Conservation (phyloP, 2,329 filamentous ascomycete genomes). For the Colletotrichum tabaci region DNA sequence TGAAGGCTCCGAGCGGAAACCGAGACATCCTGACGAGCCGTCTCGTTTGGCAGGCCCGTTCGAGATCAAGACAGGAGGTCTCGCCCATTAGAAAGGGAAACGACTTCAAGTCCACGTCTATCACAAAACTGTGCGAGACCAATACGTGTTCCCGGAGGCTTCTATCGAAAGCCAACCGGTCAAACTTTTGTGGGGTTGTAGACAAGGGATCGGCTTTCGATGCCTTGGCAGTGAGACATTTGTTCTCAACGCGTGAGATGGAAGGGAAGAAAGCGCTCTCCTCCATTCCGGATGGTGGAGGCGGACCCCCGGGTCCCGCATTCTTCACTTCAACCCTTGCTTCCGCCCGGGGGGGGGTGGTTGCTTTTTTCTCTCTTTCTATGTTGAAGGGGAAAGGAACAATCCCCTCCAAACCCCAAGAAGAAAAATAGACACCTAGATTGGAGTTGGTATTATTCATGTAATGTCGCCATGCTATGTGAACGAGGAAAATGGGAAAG, state of each 20-base stretch:
- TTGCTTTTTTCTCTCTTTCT: no score
- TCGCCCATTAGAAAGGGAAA: not conserved
- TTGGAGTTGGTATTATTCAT: conserved; percentile 31
- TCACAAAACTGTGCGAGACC: conserved; percentile 12
- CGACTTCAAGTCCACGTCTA: not conserved
- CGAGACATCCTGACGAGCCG: conserved; percentile 25
- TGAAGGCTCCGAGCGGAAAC: not conserved
- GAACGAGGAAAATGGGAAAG: not conserved
- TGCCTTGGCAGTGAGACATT: conserved; percentile 10
- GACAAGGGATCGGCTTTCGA: conserved; percentile 9
- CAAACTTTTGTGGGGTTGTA: not conserved
- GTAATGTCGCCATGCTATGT: not conserved
- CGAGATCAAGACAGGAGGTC: conserved; percentile 14
- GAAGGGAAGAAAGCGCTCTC: not conserved
- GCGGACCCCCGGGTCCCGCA: conserved; percentile 7
- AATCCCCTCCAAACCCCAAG: not conserved
- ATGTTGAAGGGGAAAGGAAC: not conserved
- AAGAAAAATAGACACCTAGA: not conserved
- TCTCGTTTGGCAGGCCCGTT: not conserved
- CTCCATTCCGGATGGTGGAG: conserved; percentile 38
- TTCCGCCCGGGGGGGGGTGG: conserved; percentile 2
- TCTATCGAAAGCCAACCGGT: conserved; percentile 22
- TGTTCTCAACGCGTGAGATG: not conserved
- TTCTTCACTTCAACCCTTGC: conserved; percentile 28
- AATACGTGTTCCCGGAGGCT: conserved; percentile 21